Base-by-base conservation (phyloP, 108 stramenopile species). In the Halocafeteria seosinensis region DNA sequence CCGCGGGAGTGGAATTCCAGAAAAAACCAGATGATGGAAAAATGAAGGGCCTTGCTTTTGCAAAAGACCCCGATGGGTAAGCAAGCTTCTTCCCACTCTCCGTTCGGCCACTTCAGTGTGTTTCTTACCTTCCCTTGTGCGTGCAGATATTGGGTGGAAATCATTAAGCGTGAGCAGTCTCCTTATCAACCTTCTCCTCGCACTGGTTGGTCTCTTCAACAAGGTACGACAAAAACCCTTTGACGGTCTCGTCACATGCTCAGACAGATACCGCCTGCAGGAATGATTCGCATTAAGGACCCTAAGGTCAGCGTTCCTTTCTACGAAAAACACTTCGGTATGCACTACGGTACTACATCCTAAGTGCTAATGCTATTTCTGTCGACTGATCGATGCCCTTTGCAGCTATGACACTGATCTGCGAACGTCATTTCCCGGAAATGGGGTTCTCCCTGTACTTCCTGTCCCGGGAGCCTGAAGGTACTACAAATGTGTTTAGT, bases 241-340 rank as follows among this genome's bases (percentile, higher is more conserved):
- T n/a, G n/a, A n/a, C n/a, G n/a, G n/a, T n/a, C n/a, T n/a, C n/a
- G n/a, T n/a, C n/a, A n/a, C n/a, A n/a, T n/a, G n/a, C n/a, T n/a
- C n/a, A n/a, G n/a, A n/a, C n/a, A n/a, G n/a, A n/a, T n/a, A n/a
- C n/a, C n/a, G n/a, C n/a, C n/a, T n/a, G n/a, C n/a, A 47, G n/a
- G 88, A 30, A 98, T 98, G 95, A 57, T 98, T 23, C 85, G 95
- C 21, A 79, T 95, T 32, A 88, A 88, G 63, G 92, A 98, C 76
- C 87, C 90, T 37, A 61, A 71, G 26, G 85, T 85, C 55, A 76
- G 74, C 25, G 66, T 98, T n/a, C 74, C 77, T 29, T 94, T 94
- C 66, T 97, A 93, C 77, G 65, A 88, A 63, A 64, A 70, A 21
- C 17, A 47, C 34, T 65, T 92, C 51, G 87, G 53, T 31, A 55